Percentiles rank a stretch among this genome's conserved stretches.
Conservation (phyloP, 2,329 filamentous ascomycete species). For the Clonostachys chloroleuca region DNA sequence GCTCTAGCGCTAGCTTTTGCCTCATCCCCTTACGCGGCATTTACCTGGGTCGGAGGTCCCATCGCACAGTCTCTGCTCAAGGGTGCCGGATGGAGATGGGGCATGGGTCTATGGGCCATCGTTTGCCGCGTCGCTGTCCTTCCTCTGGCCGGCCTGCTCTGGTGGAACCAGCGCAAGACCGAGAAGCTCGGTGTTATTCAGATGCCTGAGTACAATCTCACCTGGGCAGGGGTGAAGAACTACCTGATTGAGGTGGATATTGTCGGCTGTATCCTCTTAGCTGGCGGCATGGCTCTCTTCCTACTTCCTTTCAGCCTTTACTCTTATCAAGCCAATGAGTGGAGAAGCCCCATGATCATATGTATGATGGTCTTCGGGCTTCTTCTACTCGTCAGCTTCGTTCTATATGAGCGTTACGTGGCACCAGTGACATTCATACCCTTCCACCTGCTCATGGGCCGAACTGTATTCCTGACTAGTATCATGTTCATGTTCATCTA, state of each 20-base stretch:
- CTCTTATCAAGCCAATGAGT: conserved; percentile 37
- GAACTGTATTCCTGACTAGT: conserved; percentile 30
- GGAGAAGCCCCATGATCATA: conserved; percentile 49
- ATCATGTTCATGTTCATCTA: conserved; percentile 33
- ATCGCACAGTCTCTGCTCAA: conserved; percentile 46
- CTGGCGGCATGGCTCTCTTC: conserved; percentile 53
- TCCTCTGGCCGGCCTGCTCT: conserved; percentile 51
- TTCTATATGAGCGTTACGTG: conserved; percentile 51
- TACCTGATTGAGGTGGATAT: conserved; percentile 55
- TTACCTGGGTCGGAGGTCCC: conserved; percentile 54
- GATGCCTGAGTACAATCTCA: conserved; percentile 8
- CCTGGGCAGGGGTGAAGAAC: conserved; percentile 38
- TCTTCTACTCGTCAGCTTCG: conserved; percentile 48
- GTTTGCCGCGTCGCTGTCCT: conserved; percentile 52
- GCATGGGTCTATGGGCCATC: conserved; percentile 43
- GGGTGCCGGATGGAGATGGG: conserved; percentile 44
- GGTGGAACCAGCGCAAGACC: conserved; percentile 55
- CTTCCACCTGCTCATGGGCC: conserved; percentile 41
- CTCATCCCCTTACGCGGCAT: conserved; percentile 56
- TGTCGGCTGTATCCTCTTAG: conserved; percentile 52
- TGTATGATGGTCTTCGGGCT: conserved; percentile 58
- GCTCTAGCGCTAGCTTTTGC: conserved; percentile 29
- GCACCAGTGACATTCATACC: conserved; percentile 54
- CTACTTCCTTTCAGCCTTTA: conserved; percentile 61
- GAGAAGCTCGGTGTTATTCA: conserved; percentile 41